Conservation (phyloP, 345 rosid genomes). For the Melastoma malabathricum region DNA sequence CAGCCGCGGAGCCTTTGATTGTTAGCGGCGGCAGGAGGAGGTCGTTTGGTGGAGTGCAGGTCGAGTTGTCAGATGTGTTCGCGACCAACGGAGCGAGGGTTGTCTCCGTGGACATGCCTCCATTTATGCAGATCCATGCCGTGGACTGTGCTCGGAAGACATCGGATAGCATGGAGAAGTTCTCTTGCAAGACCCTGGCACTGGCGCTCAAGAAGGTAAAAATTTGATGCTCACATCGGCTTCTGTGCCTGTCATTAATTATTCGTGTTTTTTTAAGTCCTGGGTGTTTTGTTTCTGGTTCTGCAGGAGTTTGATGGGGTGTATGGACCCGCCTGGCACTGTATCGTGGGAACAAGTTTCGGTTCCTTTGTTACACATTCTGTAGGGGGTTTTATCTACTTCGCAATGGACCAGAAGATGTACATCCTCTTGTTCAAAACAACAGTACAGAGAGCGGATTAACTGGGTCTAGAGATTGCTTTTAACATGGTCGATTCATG, state of each 20-base stretch:
- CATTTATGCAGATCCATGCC: conserved; percentile 79
- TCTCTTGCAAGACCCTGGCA: conserved; percentile 54
- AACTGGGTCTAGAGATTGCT: conserved; percentile 3
- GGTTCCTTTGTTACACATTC: conserved; percentile 56
- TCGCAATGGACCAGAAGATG: conserved; percentile 44
- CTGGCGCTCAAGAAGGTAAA: conserved; percentile 51
- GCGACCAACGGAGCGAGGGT: conserved; percentile 50
- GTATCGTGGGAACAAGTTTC: conserved; percentile 51
- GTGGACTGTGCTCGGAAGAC: conserved; percentile 55
- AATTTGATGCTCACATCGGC: neutral
- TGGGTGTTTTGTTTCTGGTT: neutral
- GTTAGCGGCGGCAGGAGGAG: conserved; percentile 26
- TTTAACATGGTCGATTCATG: too few species aligned
- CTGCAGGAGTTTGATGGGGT: conserved; percentile 48
- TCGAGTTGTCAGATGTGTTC: conserved; percentile 37
- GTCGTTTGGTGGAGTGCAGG: conserved; percentile 34
- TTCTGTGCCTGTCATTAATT: neutral
- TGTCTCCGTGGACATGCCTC: conserved; percentile 68
- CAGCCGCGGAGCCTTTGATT: conserved; percentile 7
- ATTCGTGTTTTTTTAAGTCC: neutral
- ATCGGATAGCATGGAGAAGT: conserved; percentile 56
- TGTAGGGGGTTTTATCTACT: conserved; percentile 47
- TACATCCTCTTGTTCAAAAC: conserved; percentile 47
- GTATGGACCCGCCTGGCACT: conserved; percentile 59
- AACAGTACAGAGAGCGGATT: conserved; percentile 42